Base-by-base conservation (phyloP, 2,329 filamentous ascomycete genomes). In the Berkeleyomyces basicola region DNA sequence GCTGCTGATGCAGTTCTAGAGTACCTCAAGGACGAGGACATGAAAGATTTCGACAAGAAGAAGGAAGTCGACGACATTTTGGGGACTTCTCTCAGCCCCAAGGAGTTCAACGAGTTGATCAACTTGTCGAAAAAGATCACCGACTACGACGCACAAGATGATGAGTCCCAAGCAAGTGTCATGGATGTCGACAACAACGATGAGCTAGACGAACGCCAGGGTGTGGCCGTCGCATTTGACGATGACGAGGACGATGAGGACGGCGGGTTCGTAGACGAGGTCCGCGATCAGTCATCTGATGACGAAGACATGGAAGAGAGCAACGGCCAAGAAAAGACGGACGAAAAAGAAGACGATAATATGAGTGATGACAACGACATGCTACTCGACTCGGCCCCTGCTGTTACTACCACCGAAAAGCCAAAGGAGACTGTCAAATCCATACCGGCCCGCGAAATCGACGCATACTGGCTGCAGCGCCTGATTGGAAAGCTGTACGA, bases 121-220 rank as follows among this genome's bases (percentile, higher is more conserved):
- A 99, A 96, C 71, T 77, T 99, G 51, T 90, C 91, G 67, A 99
- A 99, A 78, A 99, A 99, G 76, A 96, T 99, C 66, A 99, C 93
- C 59, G 93, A 99, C 72, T 99, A 97, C 73, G 88, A 97, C 73
- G 88, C 88, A 46, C 90, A 97, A 71, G 92, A 97, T 67, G 92
- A 96, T 67, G 85, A 90, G 64, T 61, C 61, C 31, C 61, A 63
- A 63, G 47, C 57, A 33, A 60, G 61, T 42, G 64, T 40, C 16
- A 65, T 65, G 64, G 64, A 65, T 51, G 61, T 65, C 7, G 88
- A 90, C 78, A 86, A 82, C 39, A 78, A 76, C 3, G 86, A 82
- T 39, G 91, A 96, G 71, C 82, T 96, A 59, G 93, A 96, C 70
- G 91, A 96, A 69, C 85, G 90, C 59, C 90, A 99, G 73, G 93